Evolutionary conservation across 1,284 basidiomycete genomes (phyloP).

Genomic region (Entoloma clypeatum): DNA sequence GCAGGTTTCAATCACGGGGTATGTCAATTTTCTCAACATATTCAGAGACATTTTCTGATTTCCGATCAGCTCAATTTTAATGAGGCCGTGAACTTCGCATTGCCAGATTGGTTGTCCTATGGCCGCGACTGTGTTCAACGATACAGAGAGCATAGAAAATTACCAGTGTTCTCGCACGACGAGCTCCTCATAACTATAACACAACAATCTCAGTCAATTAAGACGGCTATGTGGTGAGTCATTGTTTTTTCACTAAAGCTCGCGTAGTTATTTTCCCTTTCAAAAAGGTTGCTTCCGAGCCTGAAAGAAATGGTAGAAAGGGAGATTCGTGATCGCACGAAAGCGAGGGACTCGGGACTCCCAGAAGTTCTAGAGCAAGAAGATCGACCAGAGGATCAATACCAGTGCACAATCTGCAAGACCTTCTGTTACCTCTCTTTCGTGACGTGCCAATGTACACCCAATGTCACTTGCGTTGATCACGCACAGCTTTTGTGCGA

Average conservation of each 20-base stretch:
- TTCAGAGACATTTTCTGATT: constrained; percentile 16
- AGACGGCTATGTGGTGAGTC: constrained; percentile 87
- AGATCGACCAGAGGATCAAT: constrained; percentile 89
- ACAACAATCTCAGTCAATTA: constrained; percentile 89
- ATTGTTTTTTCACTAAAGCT: constrained; percentile 13
- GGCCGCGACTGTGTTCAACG: constrained; percentile 86
- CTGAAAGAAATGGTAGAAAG: constrained; percentile 87
- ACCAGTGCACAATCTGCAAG: constrained; percentile 94
- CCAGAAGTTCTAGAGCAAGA: constrained; percentile 71
- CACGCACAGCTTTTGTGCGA: constrained; percentile 80
- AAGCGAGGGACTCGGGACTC: constrained; percentile 55
- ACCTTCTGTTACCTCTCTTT: constrained; percentile 95
- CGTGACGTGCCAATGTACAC: constrained; percentile 77
- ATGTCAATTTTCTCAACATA: constrained; percentile 32
- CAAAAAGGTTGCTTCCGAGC: constrained; percentile 82
- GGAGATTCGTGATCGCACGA: constrained; percentile 69
- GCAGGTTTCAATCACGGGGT: constrained; percentile 98
- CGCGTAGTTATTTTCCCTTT: constrained; percentile 14
- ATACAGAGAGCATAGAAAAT: constrained; percentile 86
- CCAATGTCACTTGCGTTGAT: constrained; percentile 80
- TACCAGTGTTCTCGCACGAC: constrained; percentile 97
- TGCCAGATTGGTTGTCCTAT: constrained; percentile 91
- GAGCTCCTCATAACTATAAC: constrained; percentile 95
- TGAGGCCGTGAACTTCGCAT: constrained; percentile 98
- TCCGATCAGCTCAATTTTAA: constrained; percentile 87